Evolutionary conservation across 2,329 filamentous ascomycete genomes (phyloP), one percentile per base, ranked within the genome.

Genomic region (Aspergillus pseudoglaucus): DNA sequence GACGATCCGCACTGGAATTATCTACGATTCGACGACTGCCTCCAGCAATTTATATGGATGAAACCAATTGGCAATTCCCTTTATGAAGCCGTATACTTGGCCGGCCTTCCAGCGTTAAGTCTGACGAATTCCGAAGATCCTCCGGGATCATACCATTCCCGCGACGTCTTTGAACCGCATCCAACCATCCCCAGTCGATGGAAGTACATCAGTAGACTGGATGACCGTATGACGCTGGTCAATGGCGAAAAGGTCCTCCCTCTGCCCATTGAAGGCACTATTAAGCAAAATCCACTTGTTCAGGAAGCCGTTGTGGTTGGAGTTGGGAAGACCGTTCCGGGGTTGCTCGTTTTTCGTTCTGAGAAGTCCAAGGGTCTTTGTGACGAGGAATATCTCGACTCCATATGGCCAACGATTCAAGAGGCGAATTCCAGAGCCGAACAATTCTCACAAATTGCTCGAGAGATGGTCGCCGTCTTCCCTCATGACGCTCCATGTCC

Each of bases 1-100:
- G 61, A 53, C 2, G 68, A 72, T 41, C 63, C 67, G 12, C 59
- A 64, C n/a, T 75, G 72, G 72, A 65, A 70, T 25, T 74, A 73
- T 49, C 49, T 75, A 42, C 58, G 62, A 12, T 67, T 69, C 15
- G 72, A 69, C 37, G 62, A 64, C 14, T 66, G 65, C 42, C 55
- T 73, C 9, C 54, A 50, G 4, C 51, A 62, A 1, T 67, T 69
- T 46, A 61, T 73, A 42, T 57, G 58, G 51, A 73, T 73, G 62
- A 67, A 67, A 41, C 65, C 66, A 0, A 44, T 66, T 4, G 53
- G 55, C 0, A 47, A 55, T 1, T 42, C 47, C 0, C 53, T 67
- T 0, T 66, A 57, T 15, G 64, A 67, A 42, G 62, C 58, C 7
- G 63, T 66, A 4, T 66, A 65, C 37, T 52, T 67, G 3, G 38